Base-by-base conservation (phyloP, 352 stramenopile species). In the Phytophthora meadii region DNA sequence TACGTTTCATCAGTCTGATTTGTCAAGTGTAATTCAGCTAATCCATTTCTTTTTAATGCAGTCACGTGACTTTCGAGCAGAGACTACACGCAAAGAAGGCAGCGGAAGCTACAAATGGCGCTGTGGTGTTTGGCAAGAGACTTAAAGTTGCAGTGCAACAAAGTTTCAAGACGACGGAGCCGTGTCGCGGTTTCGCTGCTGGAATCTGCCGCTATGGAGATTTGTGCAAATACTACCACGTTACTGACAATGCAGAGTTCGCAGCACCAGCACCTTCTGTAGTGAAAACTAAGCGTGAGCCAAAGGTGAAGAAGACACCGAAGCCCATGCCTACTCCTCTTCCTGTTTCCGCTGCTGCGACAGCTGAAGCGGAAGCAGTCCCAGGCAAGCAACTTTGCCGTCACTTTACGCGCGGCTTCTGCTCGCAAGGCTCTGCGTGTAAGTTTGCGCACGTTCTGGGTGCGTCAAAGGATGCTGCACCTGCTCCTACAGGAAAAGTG, bases 141-240 rank as follows among this genome's bases (percentile, higher is more conserved):
- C 85, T 93, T 59, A 65, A 67, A 5, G 82, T 83, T 4, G 49
- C 45, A 17, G 54, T 90, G 12, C 73, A 86, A 51, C 72, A 55
- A 10, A 55, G 39, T 10, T 89, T 90, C 37, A 51, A 32, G 39
- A 66, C 76, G 6, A 73, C 52, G 12, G 40, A 65, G 4, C 77
- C 79, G 27, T 92, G 82, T 55, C 77, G 79, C 5, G 57, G 72
- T 6, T 93, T 90, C 61, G 72, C 68, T 59, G 69, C 73, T n/a
- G 85, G 85, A 49, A 82, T 73, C 9, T 93, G 85, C 61, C 56
- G 61, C 54, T 79, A 87, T 45, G 83, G 83, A 27, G 81, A 89
- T 55, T 22, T 72, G 51, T 94, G 85, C 83, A 94, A 94, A 80
- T 82, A 82, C 52, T 67, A 67, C 28, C 70, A 82, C 46, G 51